Evolutionary conservation across 2,329 filamentous ascomycete species (phyloP), one percentile per base, ranked within the genome.

Genomic region (Botrytis tulipae): DNA sequence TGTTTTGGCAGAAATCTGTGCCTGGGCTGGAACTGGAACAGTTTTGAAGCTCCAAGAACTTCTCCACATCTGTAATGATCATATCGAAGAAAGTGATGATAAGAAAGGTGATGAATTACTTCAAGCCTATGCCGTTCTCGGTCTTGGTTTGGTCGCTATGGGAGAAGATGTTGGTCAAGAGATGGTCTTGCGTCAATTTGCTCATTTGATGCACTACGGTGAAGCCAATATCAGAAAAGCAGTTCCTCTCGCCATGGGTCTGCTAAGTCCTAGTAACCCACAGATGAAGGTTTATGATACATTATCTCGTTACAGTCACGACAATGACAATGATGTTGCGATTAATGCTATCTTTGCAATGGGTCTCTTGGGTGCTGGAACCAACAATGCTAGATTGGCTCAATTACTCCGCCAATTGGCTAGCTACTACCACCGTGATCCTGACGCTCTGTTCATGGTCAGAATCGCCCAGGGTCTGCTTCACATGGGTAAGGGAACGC

Each of bases 271-370:
- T 20, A 98, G 94, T 85, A 99, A 99, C 85, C 96, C 96, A 18
- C 97, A 99, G 83, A 99, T 99, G 95, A 99, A 98, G 87, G 93
- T 99, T 66, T 99, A 99, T 85, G 96, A 99, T 83, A 99, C 96
- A 0, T 87, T 99, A 18, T 99, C 96, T 70, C 89, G 96, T 81
- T 99, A 99, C 87, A 97, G 93, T 76, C 96, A 99, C 88, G 96
- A 99, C 85, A 99, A 96, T 78, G 96, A 99, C 84, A 97, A 95
- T 76, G 96, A 99, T 80, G 96, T 99, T 65, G 96, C 96, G 57
- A 93, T 99, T 83, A 99, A 98, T 81, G 94, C 96, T 80, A 99
- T 99, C 81, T 99, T 99, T 81, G 95, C 96, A 78, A 99, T 99
- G 96, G 96, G 96, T 84, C 91, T 99, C 74, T 88, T 97, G 54